phyloP scores from a whole-genome alignment of 768 basidiomycete species.

The Chalciporus chontae region DNA sequence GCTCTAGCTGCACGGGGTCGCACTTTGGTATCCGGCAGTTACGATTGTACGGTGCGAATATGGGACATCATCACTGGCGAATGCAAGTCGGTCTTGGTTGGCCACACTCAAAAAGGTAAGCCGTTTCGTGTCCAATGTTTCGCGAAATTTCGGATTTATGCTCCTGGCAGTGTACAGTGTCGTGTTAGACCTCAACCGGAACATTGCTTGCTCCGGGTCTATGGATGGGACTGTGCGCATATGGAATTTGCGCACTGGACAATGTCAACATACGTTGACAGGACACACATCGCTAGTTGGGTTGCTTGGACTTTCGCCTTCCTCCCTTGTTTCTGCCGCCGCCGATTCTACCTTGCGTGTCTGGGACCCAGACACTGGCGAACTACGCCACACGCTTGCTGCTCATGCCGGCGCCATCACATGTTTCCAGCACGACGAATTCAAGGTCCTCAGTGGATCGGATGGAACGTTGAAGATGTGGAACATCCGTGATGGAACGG shows the following conservation, averaged over 20 bases:
- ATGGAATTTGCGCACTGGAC: constrained; percentile 84
- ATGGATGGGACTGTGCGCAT: constrained; percentile 98
- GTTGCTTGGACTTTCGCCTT: constrained; percentile 83
- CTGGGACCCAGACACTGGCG: constrained; percentile 88
- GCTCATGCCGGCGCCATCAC: constrained; percentile 98
- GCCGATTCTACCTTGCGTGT: constrained; percentile 93
- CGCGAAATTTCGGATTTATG: constrained; percentile 4
- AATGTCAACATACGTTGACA: constrained; percentile 73
- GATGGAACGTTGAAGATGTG: constrained; percentile 98
- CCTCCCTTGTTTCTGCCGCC: constrained; percentile 90
- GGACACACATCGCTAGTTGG: constrained; percentile 97
- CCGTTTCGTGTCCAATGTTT: constrained; percentile 24
- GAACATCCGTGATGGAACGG: constrained; percentile 85
- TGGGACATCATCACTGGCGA: constrained; percentile 89
- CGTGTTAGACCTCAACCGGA: constrained; percentile 79
- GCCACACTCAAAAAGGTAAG: constrained; percentile 87
- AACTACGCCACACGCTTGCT: constrained; percentile 74
- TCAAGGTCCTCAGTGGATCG: constrained; percentile 92
- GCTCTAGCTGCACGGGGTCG: constrained; percentile 89
- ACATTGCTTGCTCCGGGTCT: constrained; percentile 93
- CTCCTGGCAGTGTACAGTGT: constrained; percentile 81
- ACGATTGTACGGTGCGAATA: constrained; percentile 91
- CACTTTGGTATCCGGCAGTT: constrained; percentile 91
- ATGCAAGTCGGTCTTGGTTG: constrained; percentile 76
- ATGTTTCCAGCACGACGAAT: constrained; percentile 98